These are phyloP conservation scores for Coprinellus aureogranulatus DNA, from an alignment of 768 basidiomycete genomes.

Conservation along the genomic window DNA sequence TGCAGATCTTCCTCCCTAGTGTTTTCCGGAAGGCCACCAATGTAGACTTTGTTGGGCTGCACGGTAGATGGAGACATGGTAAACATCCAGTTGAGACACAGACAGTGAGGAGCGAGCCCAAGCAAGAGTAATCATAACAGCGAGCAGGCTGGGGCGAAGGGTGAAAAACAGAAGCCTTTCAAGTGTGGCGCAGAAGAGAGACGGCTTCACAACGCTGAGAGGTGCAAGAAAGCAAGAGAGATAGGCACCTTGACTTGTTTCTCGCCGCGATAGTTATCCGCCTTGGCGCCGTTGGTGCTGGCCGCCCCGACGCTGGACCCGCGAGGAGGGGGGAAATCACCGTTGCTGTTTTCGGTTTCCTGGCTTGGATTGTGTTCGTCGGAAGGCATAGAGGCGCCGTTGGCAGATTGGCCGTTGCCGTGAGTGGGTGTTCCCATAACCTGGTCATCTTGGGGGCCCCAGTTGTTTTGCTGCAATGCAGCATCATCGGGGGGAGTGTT, in stretches of 20 bases:
- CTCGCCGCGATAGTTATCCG: slow-evolving; percentile 54
- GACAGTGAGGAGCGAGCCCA: slow-evolving; percentile 38
- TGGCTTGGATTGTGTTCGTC: slow-evolving; percentile 46
- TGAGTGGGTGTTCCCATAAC: slow-evolving; percentile 39
- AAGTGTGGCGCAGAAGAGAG: slow-evolving; percentile 6
- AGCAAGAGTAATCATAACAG: slow-evolving; percentile 35
- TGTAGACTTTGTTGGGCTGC: slow-evolving; percentile 92
- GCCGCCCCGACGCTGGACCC: slow-evolving; percentile 48
- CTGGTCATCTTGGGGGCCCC: slow-evolving; percentile 52
- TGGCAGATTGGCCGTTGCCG: slow-evolving; percentile 42
- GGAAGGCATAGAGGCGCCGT: slow-evolving; percentile 46
- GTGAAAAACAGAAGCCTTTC: slow-evolving; percentile 9
- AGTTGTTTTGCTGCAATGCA: slow-evolving; percentile 37
- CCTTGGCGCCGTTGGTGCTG: slow-evolving; percentile 35
- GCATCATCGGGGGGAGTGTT: slow-evolving; percentile 28
- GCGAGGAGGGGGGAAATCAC: slow-evolving; percentile 29
- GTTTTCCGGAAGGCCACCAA: slow-evolving; percentile 85
- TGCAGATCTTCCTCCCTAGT: slow-evolving; percentile 83
- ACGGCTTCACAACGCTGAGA: slow-evolving; percentile 17
- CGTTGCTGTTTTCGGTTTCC: slow-evolving; percentile 51
- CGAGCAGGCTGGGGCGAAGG: slow-evolving; percentile 39
- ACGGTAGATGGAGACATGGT: slow-evolving; percentile 50
- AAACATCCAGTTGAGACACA: slow-evolving; percentile 61
- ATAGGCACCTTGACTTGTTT: slow-evolving; percentile 85
- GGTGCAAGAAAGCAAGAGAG: slow-evolving; percentile 16